Conservation (phyloP, 2,329 filamentous ascomycete species). For the Colletotrichum theobromicola region DNA sequence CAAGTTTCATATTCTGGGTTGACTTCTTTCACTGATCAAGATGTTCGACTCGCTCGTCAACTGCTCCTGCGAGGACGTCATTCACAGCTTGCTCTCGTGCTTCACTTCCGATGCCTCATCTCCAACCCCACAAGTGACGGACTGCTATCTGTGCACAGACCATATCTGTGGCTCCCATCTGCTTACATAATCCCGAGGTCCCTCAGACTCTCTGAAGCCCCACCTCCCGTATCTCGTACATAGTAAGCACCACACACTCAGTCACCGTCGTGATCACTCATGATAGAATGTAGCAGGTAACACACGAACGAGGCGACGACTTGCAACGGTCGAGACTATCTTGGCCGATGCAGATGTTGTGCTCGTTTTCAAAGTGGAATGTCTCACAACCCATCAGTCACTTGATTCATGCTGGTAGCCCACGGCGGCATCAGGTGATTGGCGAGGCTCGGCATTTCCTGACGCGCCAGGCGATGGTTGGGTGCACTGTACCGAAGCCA, state of each 20-base stretch:
- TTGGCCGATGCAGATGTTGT: constrained; percentile 2
- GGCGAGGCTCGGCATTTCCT: constrained; percentile 18
- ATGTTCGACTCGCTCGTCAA: neutral
- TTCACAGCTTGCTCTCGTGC: neutral
- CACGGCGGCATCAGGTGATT: constrained; percentile 22
- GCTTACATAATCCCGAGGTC: neutral
- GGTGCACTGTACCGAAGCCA: neutral
- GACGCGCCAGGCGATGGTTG: constrained; percentile 4
- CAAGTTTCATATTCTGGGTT: neutral
- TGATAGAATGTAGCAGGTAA: neutral
- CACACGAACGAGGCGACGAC: neutral
- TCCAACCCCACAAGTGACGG: constrained; percentile 1
- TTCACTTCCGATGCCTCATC: neutral
- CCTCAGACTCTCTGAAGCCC: neutral
- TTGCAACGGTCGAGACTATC: neutral
- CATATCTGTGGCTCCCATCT: neutral
- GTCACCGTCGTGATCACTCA: neutral
- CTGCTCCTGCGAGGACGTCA: neutral
- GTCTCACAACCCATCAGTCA: constrained; percentile 24
- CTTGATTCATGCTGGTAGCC: constrained; percentile 22
- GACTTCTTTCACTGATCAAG: neutral
- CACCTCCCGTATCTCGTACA: neutral
- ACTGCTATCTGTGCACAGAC: neutral
- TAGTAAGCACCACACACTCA: neutral
- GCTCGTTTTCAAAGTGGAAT: constrained; percentile 6